Percentiles rank a stretch among this genome's conserved stretches.
These are phyloP conservation scores for Rutidosis leptorrhynchoides DNA, from an alignment of 129 eudicot genomes.

Conservation along the genomic window DNA sequence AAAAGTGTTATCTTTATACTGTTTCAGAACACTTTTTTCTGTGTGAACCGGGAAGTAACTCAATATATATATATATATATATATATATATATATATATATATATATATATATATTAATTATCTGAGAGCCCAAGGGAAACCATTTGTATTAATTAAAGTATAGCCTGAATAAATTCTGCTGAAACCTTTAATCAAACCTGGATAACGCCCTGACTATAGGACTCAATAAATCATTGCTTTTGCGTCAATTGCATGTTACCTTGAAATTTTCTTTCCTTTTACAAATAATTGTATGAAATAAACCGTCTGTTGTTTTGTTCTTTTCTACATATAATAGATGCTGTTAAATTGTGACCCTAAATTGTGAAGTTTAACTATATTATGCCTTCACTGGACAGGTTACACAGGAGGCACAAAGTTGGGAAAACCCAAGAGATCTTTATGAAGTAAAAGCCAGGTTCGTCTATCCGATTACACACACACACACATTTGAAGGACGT, in stretches of 20 bases:
- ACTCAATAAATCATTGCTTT: not conserved
- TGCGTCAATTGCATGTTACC: not conserved
- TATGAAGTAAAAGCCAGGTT: conserved; percentile 98
- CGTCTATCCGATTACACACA: not conserved
- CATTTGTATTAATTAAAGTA: too few species aligned
- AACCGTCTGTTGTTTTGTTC: conserved; percentile 10
- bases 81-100: too few species aligned
- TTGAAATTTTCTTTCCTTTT: not conserved
- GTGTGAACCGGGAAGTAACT: not conserved
- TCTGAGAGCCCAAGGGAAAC: not conserved
- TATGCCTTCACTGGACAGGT: conserved; percentile 46
- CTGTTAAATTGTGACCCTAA: not conserved
- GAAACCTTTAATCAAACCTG: not conserved
- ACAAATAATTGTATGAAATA: not conserved
- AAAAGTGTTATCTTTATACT: not conserved
- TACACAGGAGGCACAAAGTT: conserved; percentile 74
- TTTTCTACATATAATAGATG: not conserved
- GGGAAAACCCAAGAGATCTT: conserved; percentile 96
- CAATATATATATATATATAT: too few species aligned
- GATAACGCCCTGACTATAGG: not conserved
- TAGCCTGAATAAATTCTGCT: not conserved
- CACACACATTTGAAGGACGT: conserved; percentile 11
- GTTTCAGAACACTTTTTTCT: not conserved
- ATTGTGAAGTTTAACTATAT: not conserved
- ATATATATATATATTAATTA: too few species aligned